Evolutionary conservation across 164 flowering plant species (phyloP).

Genomic region (Platanus orientalis): DNA sequence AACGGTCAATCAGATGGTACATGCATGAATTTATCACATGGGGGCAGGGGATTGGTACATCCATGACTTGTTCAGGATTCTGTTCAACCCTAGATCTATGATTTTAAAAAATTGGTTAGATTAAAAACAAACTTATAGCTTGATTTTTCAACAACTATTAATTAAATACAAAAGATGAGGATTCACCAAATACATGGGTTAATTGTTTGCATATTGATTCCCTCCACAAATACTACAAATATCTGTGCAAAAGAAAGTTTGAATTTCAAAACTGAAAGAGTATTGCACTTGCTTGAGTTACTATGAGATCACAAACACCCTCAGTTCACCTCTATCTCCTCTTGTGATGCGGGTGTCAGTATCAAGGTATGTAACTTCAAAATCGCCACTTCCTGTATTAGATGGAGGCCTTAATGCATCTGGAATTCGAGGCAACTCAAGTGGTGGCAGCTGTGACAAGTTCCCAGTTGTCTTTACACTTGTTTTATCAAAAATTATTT

Average conservation of each 20-base stretch:
- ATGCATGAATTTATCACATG: too few relatives aligned
- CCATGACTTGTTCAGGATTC: too few relatives aligned
- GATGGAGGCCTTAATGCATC: slow-evolving; percentile 68
- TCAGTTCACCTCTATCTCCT: slow-evolving; percentile 92
- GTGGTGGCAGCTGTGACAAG: slow-evolving; percentile 85
- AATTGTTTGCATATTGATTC: not conserved
- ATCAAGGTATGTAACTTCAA: slow-evolving; percentile 85
- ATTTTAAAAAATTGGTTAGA: too few relatives aligned
- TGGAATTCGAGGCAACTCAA: slow-evolving; percentile 80
- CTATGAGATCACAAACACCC: slow-evolving; percentile 79
- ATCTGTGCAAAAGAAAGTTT: not conserved
- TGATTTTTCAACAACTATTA: not conserved
- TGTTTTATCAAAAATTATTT: slow-evolving; percentile 79
- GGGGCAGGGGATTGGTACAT: too few relatives aligned
- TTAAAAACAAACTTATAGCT: too few relatives aligned
- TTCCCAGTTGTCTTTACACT: slow-evolving; percentile 76
- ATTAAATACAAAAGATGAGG: too few relatives aligned
- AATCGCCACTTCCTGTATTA: slow-evolving; percentile 72
- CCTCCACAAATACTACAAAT: too few relatives aligned
- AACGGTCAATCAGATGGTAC: too few relatives aligned
- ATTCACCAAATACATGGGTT: not conserved
- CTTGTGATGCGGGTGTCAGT: slow-evolving; percentile 78
- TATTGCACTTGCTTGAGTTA: not conserved
- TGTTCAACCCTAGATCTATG: too few relatives aligned
- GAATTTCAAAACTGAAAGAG: not conserved